phyloP scores from a whole-genome alignment of 2,329 filamentous ascomycete genomes.

The Calonectria hongkongensis region DNA sequence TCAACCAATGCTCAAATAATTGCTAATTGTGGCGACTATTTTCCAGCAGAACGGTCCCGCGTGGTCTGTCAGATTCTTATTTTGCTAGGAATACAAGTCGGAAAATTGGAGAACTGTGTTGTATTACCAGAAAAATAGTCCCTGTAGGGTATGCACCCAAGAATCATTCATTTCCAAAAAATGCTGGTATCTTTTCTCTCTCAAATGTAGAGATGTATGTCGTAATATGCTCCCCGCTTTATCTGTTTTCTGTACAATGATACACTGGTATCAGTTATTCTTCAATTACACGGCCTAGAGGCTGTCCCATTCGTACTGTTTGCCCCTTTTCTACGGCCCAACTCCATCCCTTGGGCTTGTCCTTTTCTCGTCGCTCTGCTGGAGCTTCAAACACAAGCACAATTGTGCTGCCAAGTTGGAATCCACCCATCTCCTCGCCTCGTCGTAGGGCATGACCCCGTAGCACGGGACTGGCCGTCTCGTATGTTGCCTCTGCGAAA shows the following conservation, averaged over 20 bases:
- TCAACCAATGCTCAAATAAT: background rate
- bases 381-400: conserved; percentile 98
- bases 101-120: background rate
- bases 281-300: conserved; percentile 84
- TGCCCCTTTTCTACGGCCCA: conserved; percentile 94
- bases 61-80: background rate
- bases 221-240: conserved; percentile 33
- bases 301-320: conserved; percentile 91
- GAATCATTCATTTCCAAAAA: conserved; percentile 5
- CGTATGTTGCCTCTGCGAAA: conserved; percentile 94
- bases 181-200: conserved; percentile 15
- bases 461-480: conserved; percentile 83
- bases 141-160: background rate
- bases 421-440: conserved; percentile 98
- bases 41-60: background rate
- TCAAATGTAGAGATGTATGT: conserved; percentile 26
- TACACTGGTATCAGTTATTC: conserved; percentile 53
- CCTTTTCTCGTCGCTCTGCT: conserved; percentile 71
- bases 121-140: background rate
- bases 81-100: background rate
- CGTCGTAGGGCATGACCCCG: conserved; percentile 88
- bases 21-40: background rate
- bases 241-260: conserved; percentile 37
- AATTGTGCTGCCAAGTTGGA: conserved; percentile 95
- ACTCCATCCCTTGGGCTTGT: conserved; percentile 81